These are phyloP conservation scores for Backusella psychrophila DNA, from an alignment of 192 early-diverging fungal genomes.

Conservation along the genomic window DNA sequence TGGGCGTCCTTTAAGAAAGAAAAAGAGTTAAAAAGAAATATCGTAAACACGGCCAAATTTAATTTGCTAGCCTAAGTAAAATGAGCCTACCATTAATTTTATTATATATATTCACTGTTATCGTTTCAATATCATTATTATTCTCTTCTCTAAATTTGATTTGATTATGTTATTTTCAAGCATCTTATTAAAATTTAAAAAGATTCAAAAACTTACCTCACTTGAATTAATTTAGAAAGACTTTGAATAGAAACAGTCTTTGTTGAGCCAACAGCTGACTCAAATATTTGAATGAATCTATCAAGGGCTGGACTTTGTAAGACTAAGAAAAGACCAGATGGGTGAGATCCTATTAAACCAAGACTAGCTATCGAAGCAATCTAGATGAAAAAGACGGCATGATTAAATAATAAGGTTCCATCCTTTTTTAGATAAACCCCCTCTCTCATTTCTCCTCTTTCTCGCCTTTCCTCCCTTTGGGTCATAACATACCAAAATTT, in stretches of 20 bases:
- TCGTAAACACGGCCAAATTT: neutral
- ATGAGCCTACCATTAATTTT: conserved; percentile 10
- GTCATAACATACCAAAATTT: conserved; percentile 20
- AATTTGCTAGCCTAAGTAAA: neutral
- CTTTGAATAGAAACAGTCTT: conserved; percentile 29
- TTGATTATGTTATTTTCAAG: neutral
- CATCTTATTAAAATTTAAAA: neutral
- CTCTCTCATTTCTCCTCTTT: neutral
- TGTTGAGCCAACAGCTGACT: conserved; percentile 21
- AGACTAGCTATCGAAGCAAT: conserved; percentile 24
- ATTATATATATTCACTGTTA: conserved; percentile 10
- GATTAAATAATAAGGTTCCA: conserved; percentile 3
- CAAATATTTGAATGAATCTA: conserved; percentile 14
- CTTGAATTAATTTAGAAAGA: conserved; percentile 34
- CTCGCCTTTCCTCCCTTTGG: neutral
- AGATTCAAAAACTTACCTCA: conserved; percentile 18
- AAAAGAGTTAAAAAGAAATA: neutral
- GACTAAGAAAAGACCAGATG: conserved; percentile 22
- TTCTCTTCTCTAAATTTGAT: neutral
- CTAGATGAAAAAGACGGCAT: conserved; percentile 16
- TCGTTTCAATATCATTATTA: conserved; percentile 1
- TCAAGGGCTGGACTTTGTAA: conserved; percentile 1
- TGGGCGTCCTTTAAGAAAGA: conserved; percentile 13
- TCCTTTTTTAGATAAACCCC: neutral
- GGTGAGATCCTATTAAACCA: conserved; percentile 31